Base-by-base conservation (phyloP, 148 eudicot genomes). In the Vaccinium macrocarpon region DNA sequence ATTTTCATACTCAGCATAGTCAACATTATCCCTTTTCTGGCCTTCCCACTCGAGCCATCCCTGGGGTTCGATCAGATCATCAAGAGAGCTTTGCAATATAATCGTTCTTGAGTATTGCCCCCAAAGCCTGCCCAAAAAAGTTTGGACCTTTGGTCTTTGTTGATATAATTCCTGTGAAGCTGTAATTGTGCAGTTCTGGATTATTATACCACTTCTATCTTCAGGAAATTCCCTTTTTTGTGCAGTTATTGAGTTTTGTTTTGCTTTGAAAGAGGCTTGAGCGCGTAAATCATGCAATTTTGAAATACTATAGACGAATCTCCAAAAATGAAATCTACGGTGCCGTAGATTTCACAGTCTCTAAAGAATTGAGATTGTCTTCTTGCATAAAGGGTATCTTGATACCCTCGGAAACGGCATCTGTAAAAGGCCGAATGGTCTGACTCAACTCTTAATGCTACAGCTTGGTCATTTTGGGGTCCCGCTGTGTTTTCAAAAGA, bases 101-200 rank as follows among this genome's bases (percentile, higher is more conserved):
- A 91, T 38, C 21, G 88, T 85, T 62, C 88, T 88, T 1, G 93
- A 88, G 56, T 32, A 86, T 49, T 86, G 81, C 27, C 86, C 86
- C 90, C 88, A 83, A 11, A 90, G 91, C 73, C 91, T 79, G 15
- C 91, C 93, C 8, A 91, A 85, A 76, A 86, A 90, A 14, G 88
- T 86, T 83, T 79, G 83, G 68, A 85, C 38, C 72, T 84, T 85
- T 2, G 70, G 51, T 61, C 73, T 85, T 16, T 81, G 83, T 0
- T 88, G 78, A 10, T 38, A 82, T 1, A 87, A 82, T 1, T 76
- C 85, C 0, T 84, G 55, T 53, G 80, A 90, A 5, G 90, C 90
- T 46, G 42, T 52, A 42, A 91, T 74, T 16, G 46, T 83, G 61
- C 92, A 87, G 32, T 86, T 89, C 25, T 91, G 93, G 13, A 91